Conservation (phyloP, 2,329 filamentous ascomycete genomes). For the Bimuria novae-zelandiae region DNA sequence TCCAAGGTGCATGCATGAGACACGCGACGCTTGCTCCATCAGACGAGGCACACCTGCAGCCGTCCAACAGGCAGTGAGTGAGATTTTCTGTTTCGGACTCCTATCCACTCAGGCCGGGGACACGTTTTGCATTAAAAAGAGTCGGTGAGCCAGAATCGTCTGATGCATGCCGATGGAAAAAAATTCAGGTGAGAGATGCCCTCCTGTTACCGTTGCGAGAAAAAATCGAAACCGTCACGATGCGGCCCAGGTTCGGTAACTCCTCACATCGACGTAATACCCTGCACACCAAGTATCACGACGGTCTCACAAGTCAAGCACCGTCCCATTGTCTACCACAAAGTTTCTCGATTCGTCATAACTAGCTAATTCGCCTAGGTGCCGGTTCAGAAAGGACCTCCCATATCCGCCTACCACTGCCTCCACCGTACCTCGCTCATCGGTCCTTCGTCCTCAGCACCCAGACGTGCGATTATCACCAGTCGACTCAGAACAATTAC, state of each 20-base stretch:
- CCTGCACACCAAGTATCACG: constrained; percentile 7
- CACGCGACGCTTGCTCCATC: constrained; percentile 1
- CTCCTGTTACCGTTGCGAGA: neutral
- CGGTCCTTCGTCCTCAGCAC: neutral
- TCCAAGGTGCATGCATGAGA: neutral
- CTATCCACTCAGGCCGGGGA: neutral
- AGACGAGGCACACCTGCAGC: neutral
- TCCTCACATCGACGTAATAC: constrained; percentile 3
- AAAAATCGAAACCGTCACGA: neutral
- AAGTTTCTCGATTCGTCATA: constrained; percentile 1
- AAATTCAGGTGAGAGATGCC: neutral
- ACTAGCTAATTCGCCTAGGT: constrained; percentile 5
- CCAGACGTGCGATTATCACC: neutral
- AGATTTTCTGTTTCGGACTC: neutral
- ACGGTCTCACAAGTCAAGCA: neutral
- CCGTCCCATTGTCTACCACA: neutral
- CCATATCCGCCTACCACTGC: neutral
- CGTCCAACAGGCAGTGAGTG: neutral
- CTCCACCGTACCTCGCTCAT: neutral
- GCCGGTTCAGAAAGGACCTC: neutral
- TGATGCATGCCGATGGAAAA: neutral
- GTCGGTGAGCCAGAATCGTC: neutral
- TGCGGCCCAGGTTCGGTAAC: neutral
- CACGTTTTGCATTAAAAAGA: neutral
- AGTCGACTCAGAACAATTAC: constrained; percentile 19